phyloP scores from a whole-genome alignment of 73 alveolate species.

The Chromera velia region DNA sequence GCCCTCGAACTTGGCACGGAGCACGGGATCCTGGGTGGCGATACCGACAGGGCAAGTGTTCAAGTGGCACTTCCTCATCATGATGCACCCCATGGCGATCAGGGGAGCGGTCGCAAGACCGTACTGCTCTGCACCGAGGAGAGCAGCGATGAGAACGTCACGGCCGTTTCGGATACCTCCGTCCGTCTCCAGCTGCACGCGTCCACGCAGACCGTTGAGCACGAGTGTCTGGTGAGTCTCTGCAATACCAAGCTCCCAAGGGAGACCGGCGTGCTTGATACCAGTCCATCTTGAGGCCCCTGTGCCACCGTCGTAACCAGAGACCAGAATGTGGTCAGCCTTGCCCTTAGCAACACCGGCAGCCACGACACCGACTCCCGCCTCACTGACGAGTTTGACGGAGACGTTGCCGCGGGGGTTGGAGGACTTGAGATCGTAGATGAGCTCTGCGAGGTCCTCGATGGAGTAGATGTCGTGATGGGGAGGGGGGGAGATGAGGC shows the following conservation, averaged over 20 bases:
- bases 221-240: constrained; percentile 49
- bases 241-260: constrained; percentile 49
- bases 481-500: constrained; percentile 47
- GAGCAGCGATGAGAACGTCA: constrained; percentile 47
- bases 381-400: constrained; percentile 42
- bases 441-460: constrained; percentile 45
- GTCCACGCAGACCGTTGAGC: constrained; percentile 40
- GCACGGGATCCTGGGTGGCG: constrained; percentile 45
- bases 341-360: constrained; percentile 45
- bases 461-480: constrained; percentile 49
- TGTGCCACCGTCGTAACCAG: constrained; percentile 47
- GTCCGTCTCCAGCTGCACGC: constrained; percentile 43
- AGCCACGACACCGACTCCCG: constrained; percentile 49
- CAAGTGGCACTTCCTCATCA: constrained; percentile 48
- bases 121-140: constrained; percentile 39
- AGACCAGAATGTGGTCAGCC: constrained; percentile 43
- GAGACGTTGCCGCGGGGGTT: constrained; percentile 30
- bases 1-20: constrained; percentile 48
- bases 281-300: constrained; percentile 49
- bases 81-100: constrained; percentile 50
- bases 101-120: constrained; percentile 49
- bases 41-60: constrained; percentile 47
- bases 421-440: constrained; percentile 32
- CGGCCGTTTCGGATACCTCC: constrained; percentile 47
- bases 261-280: constrained; percentile 46